Base-by-base conservation (phyloP, 805 yeast genomes). In the Kodamaea neixiangensis region DNA sequence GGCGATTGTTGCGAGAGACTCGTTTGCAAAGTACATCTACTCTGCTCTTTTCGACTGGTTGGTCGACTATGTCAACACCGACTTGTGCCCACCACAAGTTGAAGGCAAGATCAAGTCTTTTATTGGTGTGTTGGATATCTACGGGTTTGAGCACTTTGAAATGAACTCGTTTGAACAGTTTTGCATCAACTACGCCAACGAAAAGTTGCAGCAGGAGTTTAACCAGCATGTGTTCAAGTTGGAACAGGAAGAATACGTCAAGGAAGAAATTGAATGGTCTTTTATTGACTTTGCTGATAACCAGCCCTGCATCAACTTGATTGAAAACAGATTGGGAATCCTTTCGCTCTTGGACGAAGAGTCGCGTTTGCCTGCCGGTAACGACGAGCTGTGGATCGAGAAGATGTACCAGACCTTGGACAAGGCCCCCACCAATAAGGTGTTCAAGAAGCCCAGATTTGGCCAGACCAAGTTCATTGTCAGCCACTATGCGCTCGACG, bases 181-280 rank as follows among this genome's bases (percentile, higher is more conserved):
- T 71, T 93, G 99, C 75, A 92, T 92, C 71, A 92, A 92, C 68
- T 92, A 92, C 68, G 97, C 97, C 42, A 92, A 92, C 71, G 99
- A 93, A 74, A 93, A 93, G 71, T 79, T 93, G 61, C 98, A 93
- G 71, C 98, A 93, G 71, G 97, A 93, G 68, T 93, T 93, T 71
- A 93, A 92, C 63, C 97, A 91, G 74, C 97, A 93, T 63, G 97
- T 93, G 48, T 93, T 93, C 81, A 93, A 93, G 66, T 79, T 94
- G 54, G 99, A 93, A 67, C 98, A 94, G 75, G 97, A 92, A 64
- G 97, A 94, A 66, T 93, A 93, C 66, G 80, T 91, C 48, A 82
- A 81, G 53, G 98, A 93, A 72, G 87, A 92, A 64, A 92, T 93
- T 57, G 94, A 92, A 67, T 93, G 98, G 97, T 86, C 93, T 7